phyloP scores from a whole-genome alignment of 2,329 filamentous ascomycete species.

The Knufia petricola region DNA sequence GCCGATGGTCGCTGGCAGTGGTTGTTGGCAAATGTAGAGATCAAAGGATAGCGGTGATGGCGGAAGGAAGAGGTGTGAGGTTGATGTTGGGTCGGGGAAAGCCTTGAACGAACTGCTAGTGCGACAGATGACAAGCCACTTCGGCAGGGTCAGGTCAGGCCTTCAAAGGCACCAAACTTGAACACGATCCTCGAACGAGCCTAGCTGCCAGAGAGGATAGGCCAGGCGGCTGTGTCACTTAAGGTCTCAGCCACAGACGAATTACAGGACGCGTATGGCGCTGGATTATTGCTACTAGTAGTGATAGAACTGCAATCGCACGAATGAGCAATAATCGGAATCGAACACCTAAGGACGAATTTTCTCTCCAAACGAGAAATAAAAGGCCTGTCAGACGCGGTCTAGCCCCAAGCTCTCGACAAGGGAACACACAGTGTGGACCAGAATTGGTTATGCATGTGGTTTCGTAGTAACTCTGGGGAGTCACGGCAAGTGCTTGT shows the following conservation, averaged over 20 bases:
- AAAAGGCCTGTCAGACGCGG: neutral
- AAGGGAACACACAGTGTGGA: no score
- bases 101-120: slow-evolving; percentile 5
- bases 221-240: slow-evolving; percentile 6
- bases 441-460: no score
- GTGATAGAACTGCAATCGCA: slow-evolving; percentile 4
- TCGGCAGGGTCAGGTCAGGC: slow-evolving; percentile 8
- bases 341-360: neutral
- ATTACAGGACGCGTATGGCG: neutral
- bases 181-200: neutral
- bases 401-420: neutral
- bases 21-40: neutral
- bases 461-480: neutral
- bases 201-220: neutral
- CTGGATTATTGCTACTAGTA: neutral
- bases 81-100: slow-evolving; percentile 10
- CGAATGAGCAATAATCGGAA: slow-evolving; percentile 6
- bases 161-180: slow-evolving; percentile 1
- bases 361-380: neutral
- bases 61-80: slow-evolving; percentile 11
- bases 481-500: neutral
- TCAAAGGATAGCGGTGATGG: slow-evolving; percentile 8
- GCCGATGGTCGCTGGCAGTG: neutral
- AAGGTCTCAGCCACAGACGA: slow-evolving; percentile 5
- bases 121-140: slow-evolving; percentile 3